Evolutionary conservation across 2,329 filamentous ascomycete species (phyloP), one percentile per base, ranked within the genome.

Genomic region (Claviceps maximensis): DNA sequence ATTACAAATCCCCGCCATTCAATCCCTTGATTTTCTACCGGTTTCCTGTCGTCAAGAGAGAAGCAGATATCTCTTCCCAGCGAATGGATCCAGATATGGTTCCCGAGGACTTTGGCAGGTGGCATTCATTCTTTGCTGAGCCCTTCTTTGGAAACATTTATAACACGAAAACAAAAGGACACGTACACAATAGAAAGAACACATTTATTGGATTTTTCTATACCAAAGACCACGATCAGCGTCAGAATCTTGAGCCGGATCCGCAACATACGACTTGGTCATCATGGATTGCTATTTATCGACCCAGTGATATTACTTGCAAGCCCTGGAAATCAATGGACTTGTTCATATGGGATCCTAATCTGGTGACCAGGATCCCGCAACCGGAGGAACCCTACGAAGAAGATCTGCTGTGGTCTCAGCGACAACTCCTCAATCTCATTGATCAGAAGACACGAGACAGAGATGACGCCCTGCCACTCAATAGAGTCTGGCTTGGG

Each of bases 261-360:
- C 47, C 47, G 27, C 1, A 49, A 51, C 0, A 57, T 8, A 25
- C 23, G 12, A 27, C 17, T 4, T 38, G 38, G 38, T 51, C 46
- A 44, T 74, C 78, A 0, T 82, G 78, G 77, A 56, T 80, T 36
- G 74, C 66, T 0, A 59, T 77, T 15, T 71, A 72, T 54, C 71
- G 78, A 12, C 71, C 74, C 0, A 58, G 64, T 4, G 63, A 73
- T n/a, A 63, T 68, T 1, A 67, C 73, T 53, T 15, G 9, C 1
- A 61, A 52, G 23, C 57, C 61, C 1, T 72, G 65, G 60, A 57
- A 2, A 0, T 50, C 51, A 2, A 67, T 69, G 2, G 77, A 82
- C 57, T 58, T 82, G 13, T 65, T 82, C 6, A 76, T 82, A 41
- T 80, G 77, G 77, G 79, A 82, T 56, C 53, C 66, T 1, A 57